Evolutionary conservation across 2,329 filamentous ascomycete species (phyloP).

Genomic region (Penicillium brasilianum): DNA sequence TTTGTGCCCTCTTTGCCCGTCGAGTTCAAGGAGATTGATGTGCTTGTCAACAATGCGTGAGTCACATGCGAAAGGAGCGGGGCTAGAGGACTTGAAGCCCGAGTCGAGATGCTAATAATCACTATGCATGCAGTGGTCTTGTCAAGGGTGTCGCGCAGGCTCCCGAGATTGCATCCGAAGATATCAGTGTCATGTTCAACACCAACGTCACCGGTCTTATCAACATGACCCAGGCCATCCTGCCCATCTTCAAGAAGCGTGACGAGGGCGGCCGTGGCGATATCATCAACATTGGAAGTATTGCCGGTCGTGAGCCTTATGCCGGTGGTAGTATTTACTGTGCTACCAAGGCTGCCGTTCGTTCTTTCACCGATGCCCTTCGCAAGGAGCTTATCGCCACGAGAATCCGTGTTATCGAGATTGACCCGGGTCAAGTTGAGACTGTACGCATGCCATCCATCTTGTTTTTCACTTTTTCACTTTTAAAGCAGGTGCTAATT

Average conservation of each 20-base stretch:
- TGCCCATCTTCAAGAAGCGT: constrained; percentile 76
- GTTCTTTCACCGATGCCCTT: constrained; percentile 80
- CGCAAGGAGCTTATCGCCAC: constrained; percentile 82
- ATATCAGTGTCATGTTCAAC: constrained; percentile 84
- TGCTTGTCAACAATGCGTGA: constrained; percentile 95
- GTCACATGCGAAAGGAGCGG: constrained; percentile 62
- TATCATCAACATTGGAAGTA: constrained; percentile 93
- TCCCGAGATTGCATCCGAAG: constrained; percentile 78
- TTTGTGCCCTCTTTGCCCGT: constrained; percentile 77
- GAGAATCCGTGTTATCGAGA: constrained; percentile 80
- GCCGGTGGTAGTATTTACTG: constrained; percentile 89
- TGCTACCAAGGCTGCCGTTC: constrained; percentile 86
- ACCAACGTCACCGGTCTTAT: constrained; percentile 96
- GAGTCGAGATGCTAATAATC: constrained; percentile 15
- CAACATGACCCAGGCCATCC: constrained; percentile 91
- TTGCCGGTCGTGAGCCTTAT: constrained; percentile 88
- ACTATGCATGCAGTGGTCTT: constrained; percentile 65
- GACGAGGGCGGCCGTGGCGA: constrained; percentile 79
- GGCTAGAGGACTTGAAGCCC: neutral
- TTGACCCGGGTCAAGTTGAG: constrained; percentile 92
- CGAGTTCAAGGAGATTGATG: constrained; percentile 82
- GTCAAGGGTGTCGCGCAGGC: constrained; percentile 87
- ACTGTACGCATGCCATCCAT: constrained; percentile 60
- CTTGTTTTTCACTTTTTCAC: neutral
- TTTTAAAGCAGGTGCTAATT: constrained; percentile 10